Evolutionary conservation across 2,329 filamentous ascomycete species (phyloP), one percentile per base, ranked within the genome.

Genomic region (Lizonia empirigonia): DNA sequence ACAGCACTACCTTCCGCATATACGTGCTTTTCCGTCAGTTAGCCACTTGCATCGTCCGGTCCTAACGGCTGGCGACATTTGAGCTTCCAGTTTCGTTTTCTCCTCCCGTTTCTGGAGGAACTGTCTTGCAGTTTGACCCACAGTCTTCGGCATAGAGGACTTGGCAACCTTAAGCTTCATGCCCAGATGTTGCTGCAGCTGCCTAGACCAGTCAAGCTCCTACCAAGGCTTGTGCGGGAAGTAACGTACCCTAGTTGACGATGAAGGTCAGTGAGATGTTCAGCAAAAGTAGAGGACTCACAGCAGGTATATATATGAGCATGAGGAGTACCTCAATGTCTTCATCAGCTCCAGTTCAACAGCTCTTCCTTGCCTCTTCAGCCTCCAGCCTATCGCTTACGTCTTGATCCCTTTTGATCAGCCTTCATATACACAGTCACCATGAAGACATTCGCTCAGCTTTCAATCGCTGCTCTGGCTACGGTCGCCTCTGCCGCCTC

Each of bases 371-470:
- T 26, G 29, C 35, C 30, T 44, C 37, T 53, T 42, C 46, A 54
- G 37, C 48, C 39, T 34, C 30, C 44, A 41, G 50, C 42, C 39
- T 36, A 44, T 39, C 48, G 44, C 29, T 48, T 35, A 38, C 32
- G 30, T 38, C 19, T 46, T 50, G 34, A 18, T 36, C 30, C 47
- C 48, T 44, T 45, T 24, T 34, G 29, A 23, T 45, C 50, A 50
- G 24, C 50, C 41, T 15, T 53, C 36, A 45, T 34, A n/a, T 51
- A 44, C 33, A 39, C 7, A 42, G 50, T 49, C 57, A 65, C 30
- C 41, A 69, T 70, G 67, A 69, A 67, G 58, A 49, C 51, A 38
- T 60, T 68, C 49, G 50, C 56, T 50, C 64, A 64, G 36, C 45
- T 69, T n/a, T 53, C 59, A 33, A 46, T 70, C 23, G 65, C 63